phyloP scores from a whole-genome alignment of 495 filamentous ascomycete genomes.

The Pyrenula massariospora region DNA sequence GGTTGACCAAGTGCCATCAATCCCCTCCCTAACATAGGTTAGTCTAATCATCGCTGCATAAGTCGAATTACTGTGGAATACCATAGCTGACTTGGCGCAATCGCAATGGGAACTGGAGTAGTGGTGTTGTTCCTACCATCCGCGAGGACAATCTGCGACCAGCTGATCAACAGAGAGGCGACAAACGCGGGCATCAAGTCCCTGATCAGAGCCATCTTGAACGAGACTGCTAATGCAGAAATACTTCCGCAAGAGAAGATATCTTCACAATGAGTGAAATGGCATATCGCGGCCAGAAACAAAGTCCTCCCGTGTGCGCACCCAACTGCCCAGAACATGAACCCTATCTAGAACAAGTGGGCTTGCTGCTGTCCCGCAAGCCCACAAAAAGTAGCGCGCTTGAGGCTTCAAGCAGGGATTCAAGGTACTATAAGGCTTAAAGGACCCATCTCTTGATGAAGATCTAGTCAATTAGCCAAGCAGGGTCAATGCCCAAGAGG shows the following conservation, averaged over 20 bases:
- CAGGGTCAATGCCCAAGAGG: neutral
- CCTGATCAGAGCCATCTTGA: neutral
- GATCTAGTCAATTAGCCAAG: neutral
- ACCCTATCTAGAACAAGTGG: too few species aligned
- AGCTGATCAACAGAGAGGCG: neutral
- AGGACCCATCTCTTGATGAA: too few species aligned
- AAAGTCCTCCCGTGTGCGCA: neutral
- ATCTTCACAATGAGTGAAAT: neutral
- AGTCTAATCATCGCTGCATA: neutral
- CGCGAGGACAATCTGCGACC: neutral
- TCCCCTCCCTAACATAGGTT: conserved; percentile 28
- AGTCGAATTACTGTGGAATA: neutral
- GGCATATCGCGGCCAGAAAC: neutral
- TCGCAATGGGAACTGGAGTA: neutral
- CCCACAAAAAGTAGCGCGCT: neutral
- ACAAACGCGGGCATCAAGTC: too few species aligned
- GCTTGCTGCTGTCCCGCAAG: too few species aligned
- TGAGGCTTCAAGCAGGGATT: neutral
- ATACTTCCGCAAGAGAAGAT: neutral
- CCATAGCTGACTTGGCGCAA: neutral
- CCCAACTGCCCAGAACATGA: too few species aligned
- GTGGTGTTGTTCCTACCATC: neutral
- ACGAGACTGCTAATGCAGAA: neutral
- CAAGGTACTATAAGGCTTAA: neutral
- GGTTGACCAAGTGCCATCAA: conserved; percentile 41